A percentile compares a stretch with the other conserved stretches of the same genome.
These are phyloP conservation scores for Ligustrum vulgare DNA, from an alignment of 257 asterid species.

Conservation along the genomic window DNA sequence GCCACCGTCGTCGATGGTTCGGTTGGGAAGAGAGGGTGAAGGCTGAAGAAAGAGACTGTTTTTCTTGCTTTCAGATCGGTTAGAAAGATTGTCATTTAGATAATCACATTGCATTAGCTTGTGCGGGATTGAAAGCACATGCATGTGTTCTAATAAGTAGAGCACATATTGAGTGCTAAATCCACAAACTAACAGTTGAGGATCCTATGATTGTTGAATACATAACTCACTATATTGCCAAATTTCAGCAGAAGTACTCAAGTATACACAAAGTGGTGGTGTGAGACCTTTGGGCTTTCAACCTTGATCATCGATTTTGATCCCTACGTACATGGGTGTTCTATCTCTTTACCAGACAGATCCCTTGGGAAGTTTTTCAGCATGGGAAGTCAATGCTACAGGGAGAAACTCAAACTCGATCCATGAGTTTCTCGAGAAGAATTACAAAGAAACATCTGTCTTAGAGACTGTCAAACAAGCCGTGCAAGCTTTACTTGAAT, in stretches of 20 bases:
- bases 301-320: constrained; percentile 96
- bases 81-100: constrained; percentile 89
- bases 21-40: too few species aligned
- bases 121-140: constrained; percentile 98
- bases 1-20: too few species aligned
- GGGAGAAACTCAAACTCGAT: constrained; percentile 93
- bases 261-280: constrained; percentile 89
- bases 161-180: constrained; percentile 93
- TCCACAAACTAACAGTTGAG: constrained; percentile 79
- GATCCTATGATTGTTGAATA: constrained; percentile 97
- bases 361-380: constrained; percentile 95
- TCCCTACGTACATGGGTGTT: constrained; percentile 57
- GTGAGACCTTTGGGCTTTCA: constrained; percentile 97
- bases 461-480: constrained; percentile 89
- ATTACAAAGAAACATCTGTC: constrained; percentile 94
- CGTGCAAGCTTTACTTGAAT: constrained; percentile 92
- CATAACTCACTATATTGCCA: constrained; percentile 95
- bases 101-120: constrained; percentile 92
- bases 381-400: constrained; percentile 98
- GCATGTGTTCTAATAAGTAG: constrained; percentile 85
- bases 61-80: constrained; percentile 66
- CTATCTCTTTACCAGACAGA: constrained; percentile 98
- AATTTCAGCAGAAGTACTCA: constrained; percentile 90
- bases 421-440: constrained; percentile 93
- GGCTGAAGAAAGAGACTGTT: too few species aligned